Percentiles rank a stretch among this genome's conserved stretches.
Conservation (phyloP, 768 basidiomycete species). For the Tremella fuciformis region DNA sequence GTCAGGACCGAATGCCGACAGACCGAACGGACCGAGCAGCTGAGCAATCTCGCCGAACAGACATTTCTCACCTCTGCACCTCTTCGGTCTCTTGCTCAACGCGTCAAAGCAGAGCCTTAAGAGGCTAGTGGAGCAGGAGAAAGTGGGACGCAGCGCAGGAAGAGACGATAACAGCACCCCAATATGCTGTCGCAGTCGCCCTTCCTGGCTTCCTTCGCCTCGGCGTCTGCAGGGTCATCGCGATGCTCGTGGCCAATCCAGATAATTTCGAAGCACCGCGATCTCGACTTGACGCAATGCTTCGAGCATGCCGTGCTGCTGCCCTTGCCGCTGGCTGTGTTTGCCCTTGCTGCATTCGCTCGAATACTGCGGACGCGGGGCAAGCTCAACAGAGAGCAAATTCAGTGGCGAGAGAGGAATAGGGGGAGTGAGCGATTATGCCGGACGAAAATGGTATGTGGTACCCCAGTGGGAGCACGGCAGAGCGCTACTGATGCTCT, state of each 20-base stretch:
- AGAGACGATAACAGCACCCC: not conserved
- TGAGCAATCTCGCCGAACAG: too few relatives aligned
- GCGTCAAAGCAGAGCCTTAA: too few relatives aligned
- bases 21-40: too few relatives aligned
- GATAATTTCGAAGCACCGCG: slow-evolving; percentile 58
- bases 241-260: slow-evolving; percentile 33
- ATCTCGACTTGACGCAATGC: slow-evolving; percentile 76
- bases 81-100: too few relatives aligned
- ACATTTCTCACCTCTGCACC: too few relatives aligned
- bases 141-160: too few relatives aligned
- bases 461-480: not conserved
- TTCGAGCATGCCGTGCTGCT: slow-evolving; percentile 73
- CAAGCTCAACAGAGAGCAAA: slow-evolving; percentile 45
- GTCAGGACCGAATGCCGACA: too few relatives aligned
- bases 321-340: slow-evolving; percentile 57
- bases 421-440: slow-evolving; percentile 59
- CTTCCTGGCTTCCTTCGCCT: slow-evolving; percentile 6
- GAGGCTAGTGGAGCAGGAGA: too few relatives aligned
- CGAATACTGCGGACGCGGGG: slow-evolving; percentile 29
- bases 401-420: slow-evolving; percentile 53
- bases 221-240: not conserved
- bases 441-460: slow-evolving; percentile 66
- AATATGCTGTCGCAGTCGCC: slow-evolving; percentile 1
- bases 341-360: slow-evolving; percentile 55
- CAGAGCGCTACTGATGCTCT: slow-evolving; percentile 10